These are phyloP conservation scores for Aspergillus neotritici DNA, from an alignment of 2,329 filamentous ascomycete species.

Conservation along the genomic window DNA sequence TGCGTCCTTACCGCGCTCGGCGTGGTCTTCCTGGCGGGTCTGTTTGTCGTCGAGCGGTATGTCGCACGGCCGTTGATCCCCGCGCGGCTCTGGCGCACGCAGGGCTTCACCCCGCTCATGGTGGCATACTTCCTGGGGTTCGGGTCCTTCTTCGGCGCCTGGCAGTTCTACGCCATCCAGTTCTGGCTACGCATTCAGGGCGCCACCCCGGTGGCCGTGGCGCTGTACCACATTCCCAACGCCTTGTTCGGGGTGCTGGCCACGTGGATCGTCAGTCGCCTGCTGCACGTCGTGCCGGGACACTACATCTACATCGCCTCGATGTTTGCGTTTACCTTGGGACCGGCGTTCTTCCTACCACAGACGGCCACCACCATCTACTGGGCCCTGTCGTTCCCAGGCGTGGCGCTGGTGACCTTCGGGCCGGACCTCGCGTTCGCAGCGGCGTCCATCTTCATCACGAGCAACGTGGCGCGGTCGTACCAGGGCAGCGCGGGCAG, in stretches of 20 bases:
- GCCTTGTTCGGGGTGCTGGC: constrained; percentile 42
- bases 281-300: constrained; percentile 42
- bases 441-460: constrained; percentile 47
- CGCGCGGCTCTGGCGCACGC: constrained; percentile 39
- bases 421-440: constrained; percentile 46
- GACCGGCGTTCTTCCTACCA: constrained; percentile 37
- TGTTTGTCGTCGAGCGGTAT: constrained; percentile 45
- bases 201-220: constrained; percentile 36
- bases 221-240: constrained; percentile 44
- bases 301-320: constrained; percentile 44
- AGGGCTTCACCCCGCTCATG: constrained; percentile 41
- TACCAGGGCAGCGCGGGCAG: constrained; percentile 46
- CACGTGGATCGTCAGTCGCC: constrained; percentile 43
- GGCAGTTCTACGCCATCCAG: constrained; percentile 39
- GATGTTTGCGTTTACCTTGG: constrained; percentile 39
- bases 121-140: constrained; percentile 42
- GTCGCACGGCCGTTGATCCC: constrained; percentile 44
- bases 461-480: constrained; percentile 41
- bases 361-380: constrained; percentile 40
- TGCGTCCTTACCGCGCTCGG: constrained; percentile 45
- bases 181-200: constrained; percentile 38
- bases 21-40: constrained; percentile 41
- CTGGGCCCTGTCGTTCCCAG: constrained; percentile 44
- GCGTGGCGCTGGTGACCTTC: constrained; percentile 43
- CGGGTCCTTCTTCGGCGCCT: constrained; percentile 41